Conservation (phyloP, 2,329 filamentous ascomycete species). For the Cercospora sp. region DNA sequence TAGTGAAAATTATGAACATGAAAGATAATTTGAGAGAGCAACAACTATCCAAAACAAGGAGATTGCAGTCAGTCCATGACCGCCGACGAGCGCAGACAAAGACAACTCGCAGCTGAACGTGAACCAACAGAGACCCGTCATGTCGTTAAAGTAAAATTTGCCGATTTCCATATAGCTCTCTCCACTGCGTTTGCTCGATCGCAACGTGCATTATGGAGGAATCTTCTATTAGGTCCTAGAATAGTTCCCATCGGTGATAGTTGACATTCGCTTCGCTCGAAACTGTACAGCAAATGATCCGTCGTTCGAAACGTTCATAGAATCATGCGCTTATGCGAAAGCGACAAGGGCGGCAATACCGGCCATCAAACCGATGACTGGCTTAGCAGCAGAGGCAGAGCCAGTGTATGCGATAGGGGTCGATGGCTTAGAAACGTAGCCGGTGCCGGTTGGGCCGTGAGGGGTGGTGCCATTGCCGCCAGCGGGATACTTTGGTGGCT, state of each 20-base stretch:
- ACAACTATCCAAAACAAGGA: not conserved
- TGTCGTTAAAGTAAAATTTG: not conserved
- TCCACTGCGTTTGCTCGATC: not conserved
- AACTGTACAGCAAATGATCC: not conserved
- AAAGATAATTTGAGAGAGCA: not conserved
- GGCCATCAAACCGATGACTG: conserved; percentile 18
- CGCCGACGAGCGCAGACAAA: not conserved
- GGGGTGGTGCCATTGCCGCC: conserved; percentile 3
- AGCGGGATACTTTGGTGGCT: no score
- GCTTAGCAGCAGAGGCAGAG: conserved; percentile 19
- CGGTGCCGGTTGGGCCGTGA: not conserved
- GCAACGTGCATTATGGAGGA: not conserved
- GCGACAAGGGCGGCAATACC: conserved; percentile 21
- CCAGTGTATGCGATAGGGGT: conserved; percentile 9
- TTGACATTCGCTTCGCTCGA: not conserved
- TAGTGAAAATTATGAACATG: not conserved
- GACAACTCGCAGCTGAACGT: not conserved
- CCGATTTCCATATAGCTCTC: not conserved
- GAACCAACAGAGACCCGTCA: not conserved
- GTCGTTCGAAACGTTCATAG: not conserved
- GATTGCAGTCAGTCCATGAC: conserved; percentile 1
- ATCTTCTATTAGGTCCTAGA: not conserved
- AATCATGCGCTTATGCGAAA: conserved; percentile 14
- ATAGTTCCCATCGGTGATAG: not conserved
- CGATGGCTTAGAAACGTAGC: not conserved